Percentiles rank a stretch among this genome's conserved stretches.
phyloP scores from a whole-genome alignment of 352 stramenopile genomes.

The Pythium volutum region DNA sequence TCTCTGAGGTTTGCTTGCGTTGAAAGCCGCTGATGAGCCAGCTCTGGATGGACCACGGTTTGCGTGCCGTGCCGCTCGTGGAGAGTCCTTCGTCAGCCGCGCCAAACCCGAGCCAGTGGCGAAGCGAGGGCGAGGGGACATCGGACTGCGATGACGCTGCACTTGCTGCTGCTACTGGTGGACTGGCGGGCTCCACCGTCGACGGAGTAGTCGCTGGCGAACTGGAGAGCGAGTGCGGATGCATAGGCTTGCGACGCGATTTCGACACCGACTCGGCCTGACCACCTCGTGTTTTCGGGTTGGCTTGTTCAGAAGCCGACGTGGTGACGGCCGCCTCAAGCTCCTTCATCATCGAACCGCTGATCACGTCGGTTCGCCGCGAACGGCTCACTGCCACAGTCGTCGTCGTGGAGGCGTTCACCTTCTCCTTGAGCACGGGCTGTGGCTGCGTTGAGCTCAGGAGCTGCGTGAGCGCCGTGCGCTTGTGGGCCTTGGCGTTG shows the following conservation, averaged over 20 bases:
- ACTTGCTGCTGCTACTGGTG: too few relatives aligned
- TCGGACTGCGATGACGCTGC: not conserved
- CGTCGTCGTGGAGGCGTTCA: not conserved
- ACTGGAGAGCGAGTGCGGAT: constrained; percentile 8
- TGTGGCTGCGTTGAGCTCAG: constrained; percentile 7
- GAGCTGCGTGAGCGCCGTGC: constrained; percentile 15
- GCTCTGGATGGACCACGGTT: constrained; percentile 21
- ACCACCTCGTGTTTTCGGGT: not conserved
- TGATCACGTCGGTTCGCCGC: not conserved
- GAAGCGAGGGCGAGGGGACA: not conserved
- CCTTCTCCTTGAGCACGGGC: not conserved
- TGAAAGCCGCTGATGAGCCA: constrained; percentile 23
- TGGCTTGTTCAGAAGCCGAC: not conserved
- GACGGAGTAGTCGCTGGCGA: not conserved
- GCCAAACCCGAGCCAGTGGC: constrained; percentile 24
- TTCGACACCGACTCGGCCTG: not conserved
- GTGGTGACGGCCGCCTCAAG: not conserved
- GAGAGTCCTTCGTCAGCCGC: constrained; percentile 12
- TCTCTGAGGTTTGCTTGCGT: constrained; percentile 16
- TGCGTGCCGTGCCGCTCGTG: not conserved
- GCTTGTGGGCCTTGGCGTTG: constrained; percentile 12
- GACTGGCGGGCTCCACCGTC: too few relatives aligned
- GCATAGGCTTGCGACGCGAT: constrained; percentile 15
- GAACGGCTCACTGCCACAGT: not conserved
- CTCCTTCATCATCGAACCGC: constrained; percentile 1